Evolutionary conservation across 2,329 filamentous ascomycete genomes (phyloP).

Genomic region (Fusarium marasasianum): DNA sequence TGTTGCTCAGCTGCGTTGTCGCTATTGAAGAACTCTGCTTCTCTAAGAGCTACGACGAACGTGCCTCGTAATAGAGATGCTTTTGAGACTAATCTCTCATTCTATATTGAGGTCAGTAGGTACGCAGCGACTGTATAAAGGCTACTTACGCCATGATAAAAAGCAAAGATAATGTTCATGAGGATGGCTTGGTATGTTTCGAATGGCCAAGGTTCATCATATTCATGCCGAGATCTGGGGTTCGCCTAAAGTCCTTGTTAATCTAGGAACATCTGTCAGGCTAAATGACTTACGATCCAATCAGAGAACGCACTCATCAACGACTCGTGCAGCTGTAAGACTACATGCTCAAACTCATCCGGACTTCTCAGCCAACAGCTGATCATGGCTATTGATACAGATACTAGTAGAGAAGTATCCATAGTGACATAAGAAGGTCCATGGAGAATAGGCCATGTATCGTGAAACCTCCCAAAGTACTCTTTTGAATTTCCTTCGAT

Average conservation of each 20-base stretch:
- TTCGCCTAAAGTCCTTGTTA: slow-evolving; percentile 20
- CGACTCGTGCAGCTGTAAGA: slow-evolving; percentile 45
- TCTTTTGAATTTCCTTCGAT: slow-evolving; percentile 32
- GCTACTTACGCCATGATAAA: slow-evolving; percentile 48
- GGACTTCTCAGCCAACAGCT: slow-evolving; percentile 51
- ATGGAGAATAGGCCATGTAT: slow-evolving; percentile 54
- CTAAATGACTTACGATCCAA: slow-evolving; percentile 40
- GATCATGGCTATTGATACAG: slow-evolving; percentile 50
- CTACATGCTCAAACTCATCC: slow-evolving; percentile 37
- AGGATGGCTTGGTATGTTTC: slow-evolving; percentile 49
- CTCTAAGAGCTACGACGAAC: slow-evolving; percentile 47
- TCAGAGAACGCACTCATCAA: slow-evolving; percentile 46
- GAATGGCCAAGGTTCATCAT: slow-evolving; percentile 42
- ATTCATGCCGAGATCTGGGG: slow-evolving; percentile 16
- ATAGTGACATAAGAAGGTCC: slow-evolving; percentile 46
- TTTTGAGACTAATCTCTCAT: slow-evolving; percentile 44
- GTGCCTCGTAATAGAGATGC: slow-evolving; percentile 49
- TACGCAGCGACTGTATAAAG: accelerated
- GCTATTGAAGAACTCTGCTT: slow-evolving; percentile 49
- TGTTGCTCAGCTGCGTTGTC: slow-evolving; percentile 49
- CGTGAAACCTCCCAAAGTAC: slow-evolving; percentile 54
- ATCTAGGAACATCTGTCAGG: neutral
- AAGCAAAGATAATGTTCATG: slow-evolving; percentile 52
- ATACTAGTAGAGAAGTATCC: slow-evolving; percentile 42
- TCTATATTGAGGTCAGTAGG: slow-evolving; percentile 37